Base-by-base conservation (phyloP, 805 yeast species). In the Starmera amethionina region DNA sequence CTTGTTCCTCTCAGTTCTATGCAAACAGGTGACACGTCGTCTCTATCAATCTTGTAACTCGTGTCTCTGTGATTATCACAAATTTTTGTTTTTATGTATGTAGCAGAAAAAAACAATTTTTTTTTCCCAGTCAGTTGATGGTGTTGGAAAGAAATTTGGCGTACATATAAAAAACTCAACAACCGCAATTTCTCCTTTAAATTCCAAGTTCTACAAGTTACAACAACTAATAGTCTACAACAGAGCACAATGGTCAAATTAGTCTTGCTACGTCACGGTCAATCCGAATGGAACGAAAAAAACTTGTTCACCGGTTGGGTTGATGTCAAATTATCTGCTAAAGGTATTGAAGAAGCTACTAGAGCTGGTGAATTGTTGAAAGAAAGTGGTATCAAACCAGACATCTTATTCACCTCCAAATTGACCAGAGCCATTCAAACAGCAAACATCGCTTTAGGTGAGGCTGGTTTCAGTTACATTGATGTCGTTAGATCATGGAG, bases 241-340 rank as follows among this genome's bases (percentile, higher is more conserved):
- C 2, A n/a, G 8, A 12, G 30, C 25, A 45, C 46, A 60, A 66
- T 67, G 72, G 70, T 71, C 59, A 87, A 84, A 68, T 75, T 89
- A 67, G 79, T 89, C 63, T 75, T 89, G 63, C 88, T 90, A 55
- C 89, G 97, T 77, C 97, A 89, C 89, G 97, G 97, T 59, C 96
- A 90, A 76, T 85, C 95, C 72, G 97, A 86, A 68, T 89, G 97
- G 97, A 89, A 89, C 70, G 95, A 87, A 69, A 86, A 87, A 75
- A 90, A 89, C 78, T 75, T 89, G 55, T 89, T 89, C 82, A 89
- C 97, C 66, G 97, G 97, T 62, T 89, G 97, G 97, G 97, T 90
- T 48, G 97, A 89, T 67, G 95, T 87, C 54, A 72, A 76, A 59
- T 77, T 89, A 64, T 79, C 90, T 41, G 88, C 73, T 46, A 67